A percentile compares a stretch with the other conserved stretches of the same genome.
phyloP scores from a whole-genome alignment of 176 grass and related monocot species.

The Aegilops longissima region DNA sequence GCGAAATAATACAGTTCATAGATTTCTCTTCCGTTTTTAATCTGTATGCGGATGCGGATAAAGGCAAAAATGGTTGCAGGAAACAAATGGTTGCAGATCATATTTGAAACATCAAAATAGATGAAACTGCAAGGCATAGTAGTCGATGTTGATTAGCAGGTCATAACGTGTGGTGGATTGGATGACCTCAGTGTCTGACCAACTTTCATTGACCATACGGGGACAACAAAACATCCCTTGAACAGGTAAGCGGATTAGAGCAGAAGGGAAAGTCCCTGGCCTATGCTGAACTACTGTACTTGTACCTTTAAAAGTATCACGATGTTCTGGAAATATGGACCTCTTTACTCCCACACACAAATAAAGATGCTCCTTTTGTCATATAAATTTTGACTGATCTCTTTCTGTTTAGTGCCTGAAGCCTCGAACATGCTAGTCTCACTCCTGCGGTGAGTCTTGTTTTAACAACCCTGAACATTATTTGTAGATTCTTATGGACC shows the following conservation, averaged over 20 bases:
- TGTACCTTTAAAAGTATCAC: conserved; percentile 17
- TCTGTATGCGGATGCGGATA: conserved; percentile 2
- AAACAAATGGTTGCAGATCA: conserved; percentile 10
- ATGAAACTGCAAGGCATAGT: background rate
- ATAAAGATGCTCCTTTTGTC: background rate
- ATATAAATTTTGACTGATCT: background rate
- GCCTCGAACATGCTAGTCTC: background rate
- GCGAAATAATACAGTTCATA: too few relatives aligned
- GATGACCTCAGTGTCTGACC: conserved; percentile 74
- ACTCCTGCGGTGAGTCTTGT: background rate
- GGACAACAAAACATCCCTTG: conserved; percentile 81
- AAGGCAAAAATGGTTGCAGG: conserved; percentile 5
- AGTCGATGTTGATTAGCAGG: conserved; percentile 48
- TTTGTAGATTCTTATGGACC: conserved; percentile 72
- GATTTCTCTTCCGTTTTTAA: background rate
- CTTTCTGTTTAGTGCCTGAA: conserved; percentile 22
- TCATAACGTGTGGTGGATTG: conserved; percentile 51
- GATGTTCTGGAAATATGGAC: background rate
- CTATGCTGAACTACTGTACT: background rate
- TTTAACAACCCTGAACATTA: conserved; percentile 20
- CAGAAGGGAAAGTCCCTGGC: conserved; percentile 56
- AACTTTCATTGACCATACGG: conserved; percentile 81
- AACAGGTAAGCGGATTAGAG: conserved; percentile 89
- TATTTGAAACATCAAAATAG: too few relatives aligned
- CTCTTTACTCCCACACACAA: background rate